These are phyloP conservation scores for Penicillium goetzii DNA, from an alignment of 495 filamentous ascomycete genomes.

Conservation along the genomic window DNA sequence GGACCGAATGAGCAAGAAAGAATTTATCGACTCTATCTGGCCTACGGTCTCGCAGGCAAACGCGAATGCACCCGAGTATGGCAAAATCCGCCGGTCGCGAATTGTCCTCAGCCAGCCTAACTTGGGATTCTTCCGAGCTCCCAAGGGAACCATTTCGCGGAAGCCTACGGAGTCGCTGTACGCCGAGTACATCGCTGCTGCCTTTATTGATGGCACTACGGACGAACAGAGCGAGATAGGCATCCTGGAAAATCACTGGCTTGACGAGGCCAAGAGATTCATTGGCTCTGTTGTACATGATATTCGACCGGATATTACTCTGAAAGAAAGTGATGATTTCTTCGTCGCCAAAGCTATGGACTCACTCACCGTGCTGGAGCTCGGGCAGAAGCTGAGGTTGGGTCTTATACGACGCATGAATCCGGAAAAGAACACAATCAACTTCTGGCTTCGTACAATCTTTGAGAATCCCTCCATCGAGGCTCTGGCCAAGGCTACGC, in stretches of 20 bases:
- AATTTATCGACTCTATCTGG: constrained; percentile 32
- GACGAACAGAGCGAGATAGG: constrained; percentile 24
- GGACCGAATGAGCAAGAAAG: constrained; percentile 23
- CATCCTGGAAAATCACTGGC: constrained; percentile 25
- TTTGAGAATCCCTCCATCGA: constrained; percentile 26
- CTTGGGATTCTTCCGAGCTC: constrained; percentile 20
- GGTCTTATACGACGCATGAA: constrained; percentile 19
- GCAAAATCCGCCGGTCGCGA: constrained; percentile 26
- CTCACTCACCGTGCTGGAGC: constrained; percentile 23
- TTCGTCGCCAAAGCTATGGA: constrained; percentile 23
- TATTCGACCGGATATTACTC: constrained; percentile 14
- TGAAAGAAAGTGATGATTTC: constrained; percentile 24
- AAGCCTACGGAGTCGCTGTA: constrained; percentile 25
- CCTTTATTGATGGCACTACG: constrained; percentile 21
- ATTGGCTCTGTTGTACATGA: constrained; percentile 24
- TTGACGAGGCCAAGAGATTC: constrained; percentile 22
- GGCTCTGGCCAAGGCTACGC: constrained; percentile 18
- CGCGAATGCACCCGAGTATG: constrained; percentile 23
- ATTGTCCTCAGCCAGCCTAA: constrained; percentile 26
- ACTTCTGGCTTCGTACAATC: constrained; percentile 24
- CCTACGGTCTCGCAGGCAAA: constrained; percentile 29
- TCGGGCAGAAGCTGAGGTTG: constrained; percentile 21
- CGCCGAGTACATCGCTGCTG: constrained; percentile 20
- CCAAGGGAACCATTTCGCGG: constrained; percentile 23
- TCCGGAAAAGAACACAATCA: constrained; percentile 20